These are phyloP conservation scores for Solanum chilense DNA, from an alignment of 257 asterid genomes.

Conservation along the genomic window DNA sequence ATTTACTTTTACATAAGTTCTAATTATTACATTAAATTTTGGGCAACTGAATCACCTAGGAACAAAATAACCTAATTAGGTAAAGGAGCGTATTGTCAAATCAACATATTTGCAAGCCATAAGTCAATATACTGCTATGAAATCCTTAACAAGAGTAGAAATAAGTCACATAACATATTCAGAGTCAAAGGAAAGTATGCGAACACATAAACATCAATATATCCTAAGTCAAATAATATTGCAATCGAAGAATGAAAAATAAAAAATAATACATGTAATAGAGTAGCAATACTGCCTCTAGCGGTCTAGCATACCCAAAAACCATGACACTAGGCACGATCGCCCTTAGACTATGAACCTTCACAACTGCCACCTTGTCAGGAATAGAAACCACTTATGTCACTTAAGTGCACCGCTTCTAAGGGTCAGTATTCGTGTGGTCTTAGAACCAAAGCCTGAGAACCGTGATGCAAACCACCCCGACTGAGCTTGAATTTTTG, in stretches of 20 bases:
- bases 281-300: background rate
- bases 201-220: background rate
- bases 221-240: background rate
- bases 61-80: background rate
- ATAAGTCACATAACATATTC: too few species aligned
- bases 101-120: too few species aligned
- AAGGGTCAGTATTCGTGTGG: background rate
- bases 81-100: background rate
- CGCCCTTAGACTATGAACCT: background rate
- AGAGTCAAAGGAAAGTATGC: background rate
- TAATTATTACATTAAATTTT: background rate
- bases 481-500: background rate
- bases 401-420: background rate
- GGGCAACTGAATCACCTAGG: background rate
- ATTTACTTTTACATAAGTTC: too few species aligned
- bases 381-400: background rate
- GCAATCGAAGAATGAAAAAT: background rate
- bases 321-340: background rate
- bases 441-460: background rate
- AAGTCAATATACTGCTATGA: background rate
- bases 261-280: too few species aligned
- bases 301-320: background rate
- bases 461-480: background rate
- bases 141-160: background rate
- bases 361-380: background rate